Evolutionary conservation across 371 early-diverging fungal species (phyloP).

Genomic region (Lichtheimia hyalospora): DNA sequence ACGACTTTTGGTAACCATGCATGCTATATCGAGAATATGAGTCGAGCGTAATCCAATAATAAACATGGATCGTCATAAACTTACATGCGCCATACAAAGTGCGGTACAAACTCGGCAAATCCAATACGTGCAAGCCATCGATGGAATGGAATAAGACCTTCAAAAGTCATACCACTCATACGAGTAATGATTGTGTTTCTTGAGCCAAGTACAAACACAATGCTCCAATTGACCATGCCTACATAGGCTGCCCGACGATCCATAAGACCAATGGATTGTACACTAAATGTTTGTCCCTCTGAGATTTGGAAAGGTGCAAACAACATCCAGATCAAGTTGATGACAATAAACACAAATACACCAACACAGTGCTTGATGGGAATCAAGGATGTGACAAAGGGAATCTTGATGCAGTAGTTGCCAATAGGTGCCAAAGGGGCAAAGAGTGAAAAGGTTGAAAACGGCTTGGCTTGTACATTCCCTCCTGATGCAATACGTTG

Average conservation of each 20-base stretch:
- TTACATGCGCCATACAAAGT: conserved; percentile 49
- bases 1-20: conserved; percentile 12
- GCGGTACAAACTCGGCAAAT: conserved; percentile 38
- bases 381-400: conserved; percentile 41
- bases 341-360: conserved; percentile 23
- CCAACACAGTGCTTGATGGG: conserved; percentile 41
- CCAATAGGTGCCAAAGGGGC: conserved; percentile 10
- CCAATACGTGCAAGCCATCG: conserved; percentile 49
- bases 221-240: conserved; percentile 46
- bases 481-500: conserved; percentile 8
- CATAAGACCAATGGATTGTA: conserved; percentile 20
- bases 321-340: conserved; percentile 35
- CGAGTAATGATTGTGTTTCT: conserved; percentile 39
- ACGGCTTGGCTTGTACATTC: not conserved
- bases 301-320: conserved; percentile 25
- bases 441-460: conserved; percentile 4
- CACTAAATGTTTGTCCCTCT: conserved; percentile 3
- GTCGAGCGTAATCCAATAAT: not conserved
- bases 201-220: conserved; percentile 47
- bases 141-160: conserved; percentile 46
- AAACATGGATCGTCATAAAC: too few relatives aligned
- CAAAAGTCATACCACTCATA: conserved; percentile 46
- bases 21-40: conserved; percentile 14
- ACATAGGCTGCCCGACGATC: conserved; percentile 50
- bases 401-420: conserved; percentile 26